These are phyloP conservation scores for Cordyceps pruinosa DNA, from an alignment of 2,329 filamentous ascomycete species.

Conservation along the genomic window DNA sequence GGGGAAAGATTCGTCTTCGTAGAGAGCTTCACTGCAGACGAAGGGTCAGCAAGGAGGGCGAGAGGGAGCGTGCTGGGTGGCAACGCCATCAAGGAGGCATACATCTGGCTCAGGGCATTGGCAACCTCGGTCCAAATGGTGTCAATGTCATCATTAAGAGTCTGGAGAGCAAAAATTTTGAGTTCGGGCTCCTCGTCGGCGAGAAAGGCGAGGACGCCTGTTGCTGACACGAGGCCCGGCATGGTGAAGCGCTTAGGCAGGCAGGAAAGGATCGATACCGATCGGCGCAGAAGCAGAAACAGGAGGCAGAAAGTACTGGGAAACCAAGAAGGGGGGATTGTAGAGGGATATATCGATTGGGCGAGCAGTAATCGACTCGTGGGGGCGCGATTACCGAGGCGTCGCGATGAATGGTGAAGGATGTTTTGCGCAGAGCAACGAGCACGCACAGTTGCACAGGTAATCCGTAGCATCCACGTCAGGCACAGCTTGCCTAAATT, in stretches of 20 bases:
- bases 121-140: slow-evolving; percentile 97
- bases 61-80: background rate
- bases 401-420: slow-evolving; percentile 15
- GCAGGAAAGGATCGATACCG: background rate
- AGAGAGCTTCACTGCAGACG: slow-evolving; percentile 74
- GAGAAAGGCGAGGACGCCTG: slow-evolving; percentile 89
- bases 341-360: background rate
- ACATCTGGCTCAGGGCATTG: slow-evolving; percentile 89
- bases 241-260: slow-evolving; percentile 42
- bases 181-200: slow-evolving; percentile 91
- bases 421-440: slow-evolving; percentile 22
- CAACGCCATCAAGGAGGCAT: slow-evolving; percentile 21
- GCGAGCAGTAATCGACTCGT: slow-evolving; percentile 3
- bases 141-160: slow-evolving; percentile 93
- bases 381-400: slow-evolving; percentile 12
- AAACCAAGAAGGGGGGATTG: background rate
- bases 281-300: background rate
- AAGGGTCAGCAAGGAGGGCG: slow-evolving; percentile 14
- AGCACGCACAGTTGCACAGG: slow-evolving; percentile 21
- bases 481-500: slow-evolving; percentile 33
- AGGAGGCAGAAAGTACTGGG: background rate
- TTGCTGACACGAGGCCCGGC: slow-evolving; percentile 90
- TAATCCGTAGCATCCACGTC: slow-evolving; percentile 31
- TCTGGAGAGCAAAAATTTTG: slow-evolving; percentile 90
- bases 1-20: slow-evolving; percentile 91